Percentiles rank a stretch among this genome's conserved stretches.
These are phyloP conservation scores for Moesziomyces aphidis DNA, from an alignment of 1,284 basidiomycete species.

Conservation along the genomic window DNA sequence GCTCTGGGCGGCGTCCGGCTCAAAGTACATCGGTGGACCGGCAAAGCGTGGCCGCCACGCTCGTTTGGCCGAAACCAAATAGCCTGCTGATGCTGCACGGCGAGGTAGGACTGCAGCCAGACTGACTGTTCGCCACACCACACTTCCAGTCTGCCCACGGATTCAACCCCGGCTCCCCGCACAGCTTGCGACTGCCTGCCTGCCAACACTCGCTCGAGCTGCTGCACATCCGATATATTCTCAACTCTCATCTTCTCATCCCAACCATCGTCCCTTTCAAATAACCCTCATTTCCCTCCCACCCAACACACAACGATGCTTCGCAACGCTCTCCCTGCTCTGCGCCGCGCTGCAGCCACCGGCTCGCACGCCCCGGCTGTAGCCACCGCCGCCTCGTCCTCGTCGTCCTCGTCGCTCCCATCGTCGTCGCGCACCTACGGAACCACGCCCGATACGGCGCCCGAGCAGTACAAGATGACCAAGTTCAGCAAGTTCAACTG, in stretches of 20 bases:
- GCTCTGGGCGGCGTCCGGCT: no score
- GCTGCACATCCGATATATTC: neutral
- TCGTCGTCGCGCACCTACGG: conserved; percentile 20
- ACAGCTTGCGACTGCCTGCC: no score
- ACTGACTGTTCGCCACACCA: no score
- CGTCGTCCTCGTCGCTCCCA: conserved; percentile 6
- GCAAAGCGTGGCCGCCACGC: neutral
- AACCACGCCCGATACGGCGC: conserved; percentile 40
- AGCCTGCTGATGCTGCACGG: neutral
- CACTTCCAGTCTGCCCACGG: no score
- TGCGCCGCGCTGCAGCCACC: conserved; percentile 22
- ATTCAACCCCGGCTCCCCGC: no score
- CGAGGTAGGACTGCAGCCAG: neutral
- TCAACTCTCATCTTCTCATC: neutral
- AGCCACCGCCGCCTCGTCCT: conserved; percentile 8
- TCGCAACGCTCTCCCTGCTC: conserved; percentile 26
- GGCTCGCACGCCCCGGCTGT: neutral
- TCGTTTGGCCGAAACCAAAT: neutral
- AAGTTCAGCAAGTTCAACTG: conserved; percentile 75
- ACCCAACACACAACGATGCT: conserved; percentile 28
- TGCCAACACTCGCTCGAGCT: no score
- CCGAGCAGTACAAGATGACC: conserved; percentile 54
- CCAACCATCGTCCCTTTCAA: conserved; percentile 1
- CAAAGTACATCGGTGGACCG: neutral
- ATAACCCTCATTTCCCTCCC: neutral